phyloP scores from a whole-genome alignment of 805 yeast species.

The Metschnikowia cubensis region DNA sequence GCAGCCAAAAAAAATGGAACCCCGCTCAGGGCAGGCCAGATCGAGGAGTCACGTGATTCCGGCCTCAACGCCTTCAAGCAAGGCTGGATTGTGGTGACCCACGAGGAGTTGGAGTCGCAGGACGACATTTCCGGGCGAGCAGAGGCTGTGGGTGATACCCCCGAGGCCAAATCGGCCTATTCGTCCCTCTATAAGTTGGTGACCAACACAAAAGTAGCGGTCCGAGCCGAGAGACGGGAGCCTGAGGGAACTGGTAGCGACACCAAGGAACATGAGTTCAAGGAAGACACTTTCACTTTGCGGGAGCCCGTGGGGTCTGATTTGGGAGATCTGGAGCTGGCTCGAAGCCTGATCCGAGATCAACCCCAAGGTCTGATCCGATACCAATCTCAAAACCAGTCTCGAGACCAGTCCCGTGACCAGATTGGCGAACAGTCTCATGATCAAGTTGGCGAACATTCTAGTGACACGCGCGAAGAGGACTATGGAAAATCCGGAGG shows the following conservation, averaged over 20 bases:
- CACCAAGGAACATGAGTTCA: neutral
- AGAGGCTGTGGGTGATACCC: slow-evolving; percentile 40
- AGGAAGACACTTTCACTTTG: neutral
- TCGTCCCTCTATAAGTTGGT: slow-evolving; percentile 58
- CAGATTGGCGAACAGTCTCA: too few relatives aligned
- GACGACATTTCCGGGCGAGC: slow-evolving; percentile 46
- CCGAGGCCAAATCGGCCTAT: slow-evolving; percentile 52
- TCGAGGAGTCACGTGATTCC: slow-evolving; percentile 55
- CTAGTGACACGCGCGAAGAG: too few relatives aligned
- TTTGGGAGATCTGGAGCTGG: too few relatives aligned
- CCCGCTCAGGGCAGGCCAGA: slow-evolving; percentile 52
- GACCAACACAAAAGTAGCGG: slow-evolving; percentile 23
- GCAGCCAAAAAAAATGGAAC: slow-evolving; percentile 16
- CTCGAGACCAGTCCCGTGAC: too few relatives aligned
- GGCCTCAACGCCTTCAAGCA: slow-evolving; percentile 62
- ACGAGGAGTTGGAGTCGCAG: slow-evolving; percentile 51
- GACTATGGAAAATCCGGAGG: too few relatives aligned
- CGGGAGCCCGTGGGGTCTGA: neutral
- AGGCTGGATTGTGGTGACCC: slow-evolving; percentile 86
- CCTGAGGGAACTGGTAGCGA: neutral
- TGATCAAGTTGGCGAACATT: neutral
- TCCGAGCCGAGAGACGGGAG: neutral
- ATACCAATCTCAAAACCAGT: too few relatives aligned
- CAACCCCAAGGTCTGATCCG: too few relatives aligned
- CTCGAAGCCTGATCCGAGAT: too few relatives aligned